phyloP scores from a whole-genome alignment of 148 eudicot genomes.

The Silene latifolia region DNA sequence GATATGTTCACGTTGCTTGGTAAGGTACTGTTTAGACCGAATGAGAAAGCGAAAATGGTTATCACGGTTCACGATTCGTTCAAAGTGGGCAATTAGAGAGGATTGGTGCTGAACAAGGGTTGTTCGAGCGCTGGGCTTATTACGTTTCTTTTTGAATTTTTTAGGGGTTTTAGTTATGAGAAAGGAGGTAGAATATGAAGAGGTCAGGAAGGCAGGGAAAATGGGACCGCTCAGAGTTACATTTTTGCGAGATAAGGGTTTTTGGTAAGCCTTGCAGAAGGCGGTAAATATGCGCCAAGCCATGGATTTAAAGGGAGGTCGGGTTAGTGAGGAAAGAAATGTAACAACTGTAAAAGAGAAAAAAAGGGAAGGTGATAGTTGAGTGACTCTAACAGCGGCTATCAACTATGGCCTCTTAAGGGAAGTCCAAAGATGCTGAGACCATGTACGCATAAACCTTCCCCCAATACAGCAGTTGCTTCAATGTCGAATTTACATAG shows the following conservation, averaged over 20 bases:
- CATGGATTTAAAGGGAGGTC: too few species aligned
- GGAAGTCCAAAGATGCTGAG: background rate
- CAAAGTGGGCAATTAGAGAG: constrained; percentile 52
- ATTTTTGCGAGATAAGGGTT: background rate
- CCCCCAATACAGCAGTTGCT: background rate
- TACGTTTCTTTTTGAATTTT: constrained; percentile 51
- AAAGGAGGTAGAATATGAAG: constrained; percentile 73
- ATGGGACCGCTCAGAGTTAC: background rate
- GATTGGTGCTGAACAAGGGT: constrained; percentile 53
- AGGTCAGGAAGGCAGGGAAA: background rate
- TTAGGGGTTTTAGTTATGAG: constrained; percentile 87
- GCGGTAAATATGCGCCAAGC: constrained; percentile 12
- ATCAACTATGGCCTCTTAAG: too few species aligned
- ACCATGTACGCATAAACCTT: background rate
- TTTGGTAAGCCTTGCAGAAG: background rate
- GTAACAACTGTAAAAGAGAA: too few species aligned
- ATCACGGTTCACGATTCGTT: constrained; percentile 53
- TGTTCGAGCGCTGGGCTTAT: constrained; percentile 62
- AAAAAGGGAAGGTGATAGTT: too few species aligned
- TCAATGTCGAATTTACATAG: background rate
- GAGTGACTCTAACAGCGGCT: too few species aligned
- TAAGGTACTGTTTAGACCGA: constrained; percentile 64
- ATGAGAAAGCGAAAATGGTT: constrained; percentile 54
- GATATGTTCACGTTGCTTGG: constrained; percentile 66
- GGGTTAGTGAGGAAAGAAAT: too few species aligned